Percentiles rank a stretch among this genome's conserved stretches.
phyloP scores from a whole-genome alignment of 441 rosid genomes.

The Euphorbia corollata region DNA sequence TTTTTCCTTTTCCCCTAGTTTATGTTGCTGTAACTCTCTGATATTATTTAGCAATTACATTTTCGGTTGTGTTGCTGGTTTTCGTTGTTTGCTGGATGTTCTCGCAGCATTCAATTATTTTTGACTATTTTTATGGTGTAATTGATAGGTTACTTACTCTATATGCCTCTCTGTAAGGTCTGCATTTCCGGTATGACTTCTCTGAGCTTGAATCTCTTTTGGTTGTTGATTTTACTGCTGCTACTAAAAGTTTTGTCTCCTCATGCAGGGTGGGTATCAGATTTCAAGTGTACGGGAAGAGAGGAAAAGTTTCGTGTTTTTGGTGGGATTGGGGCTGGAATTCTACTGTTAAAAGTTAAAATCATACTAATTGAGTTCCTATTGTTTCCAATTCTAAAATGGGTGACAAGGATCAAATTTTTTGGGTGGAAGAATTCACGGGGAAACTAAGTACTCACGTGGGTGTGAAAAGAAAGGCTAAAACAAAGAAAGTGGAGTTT shows the following conservation, averaged over 20 bases:
- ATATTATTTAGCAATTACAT: neutral
- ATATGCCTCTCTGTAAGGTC: neutral
- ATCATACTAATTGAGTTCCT: neutral
- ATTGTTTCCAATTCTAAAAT: neutral
- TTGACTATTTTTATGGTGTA: neutral
- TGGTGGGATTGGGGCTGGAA: neutral
- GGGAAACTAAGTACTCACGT: conserved; percentile 16
- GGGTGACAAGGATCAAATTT: conserved; percentile 18
- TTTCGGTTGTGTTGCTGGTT: neutral
- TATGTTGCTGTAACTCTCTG: neutral
- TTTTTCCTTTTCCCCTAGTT: neutral
- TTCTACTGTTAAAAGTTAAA: neutral
- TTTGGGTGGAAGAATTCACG: conserved; percentile 45
- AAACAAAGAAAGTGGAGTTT: conserved; percentile 37
- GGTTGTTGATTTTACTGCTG: neutral
- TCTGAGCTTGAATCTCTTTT: conserved; percentile 3
- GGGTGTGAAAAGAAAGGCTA: conserved; percentile 41
- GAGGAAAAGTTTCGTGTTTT: neutral
- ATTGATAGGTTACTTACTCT: neutral
- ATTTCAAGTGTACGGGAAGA: neutral
- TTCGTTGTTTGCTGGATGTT: neutral
- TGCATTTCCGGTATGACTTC: neutral
- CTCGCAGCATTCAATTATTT: neutral
- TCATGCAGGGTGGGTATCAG: conserved; percentile 2
- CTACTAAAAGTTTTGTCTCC: neutral